Evolutionary conservation across 106 monocot species (phyloP), one percentile per base, ranked within the genome.

Genomic region (Acorus calamus): DNA sequence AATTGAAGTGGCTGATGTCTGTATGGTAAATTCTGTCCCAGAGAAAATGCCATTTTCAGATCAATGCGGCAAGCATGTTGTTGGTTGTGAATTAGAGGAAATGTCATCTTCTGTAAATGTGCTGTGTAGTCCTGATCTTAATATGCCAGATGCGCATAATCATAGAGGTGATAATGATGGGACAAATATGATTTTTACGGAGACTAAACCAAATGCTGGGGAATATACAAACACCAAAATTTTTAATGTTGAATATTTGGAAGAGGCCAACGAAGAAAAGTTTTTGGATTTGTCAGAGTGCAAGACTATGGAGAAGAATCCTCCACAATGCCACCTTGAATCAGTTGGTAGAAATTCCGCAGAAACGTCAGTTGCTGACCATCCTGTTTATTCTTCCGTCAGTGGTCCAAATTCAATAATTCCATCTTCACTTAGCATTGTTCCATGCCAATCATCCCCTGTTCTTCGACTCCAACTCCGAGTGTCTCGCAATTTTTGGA

Each of bases 351-450:
- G 50, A 58, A 42, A 58, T 69, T 50, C 48, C 2, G 4, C 46
- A 54, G 13, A 47, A 14, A 11, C 3, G 48, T 13, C 49, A 42
- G 6, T 47, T 55, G 44, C 46, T 59, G 46, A 58, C 5, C 10
- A 10, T 7, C 42, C 49, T 46, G 42, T 55, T 42, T 63, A 50
- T 4, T 69, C 50, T 71, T 62, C 60, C 14, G 43, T 11, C 51
- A 55, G 13, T 9, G 58, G 67, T 47, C 28, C 71, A 48, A 53
- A 50, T 48, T 57, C 62, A 10, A 50, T 62, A 8, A 50, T 64
- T n/a, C 64, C 72, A 67, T 50, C 47, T 44, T 59, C 62, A 49
- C 78, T 76, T 62, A 74, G 69, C 65, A 84, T 81, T 66, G 66
- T 81, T 43, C 73, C 79, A 43, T 81, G 69, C 56, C 61, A 75